phyloP scores from a whole-genome alignment of 73 alveolate genomes.

The Paramecium bursaria region DNA sequence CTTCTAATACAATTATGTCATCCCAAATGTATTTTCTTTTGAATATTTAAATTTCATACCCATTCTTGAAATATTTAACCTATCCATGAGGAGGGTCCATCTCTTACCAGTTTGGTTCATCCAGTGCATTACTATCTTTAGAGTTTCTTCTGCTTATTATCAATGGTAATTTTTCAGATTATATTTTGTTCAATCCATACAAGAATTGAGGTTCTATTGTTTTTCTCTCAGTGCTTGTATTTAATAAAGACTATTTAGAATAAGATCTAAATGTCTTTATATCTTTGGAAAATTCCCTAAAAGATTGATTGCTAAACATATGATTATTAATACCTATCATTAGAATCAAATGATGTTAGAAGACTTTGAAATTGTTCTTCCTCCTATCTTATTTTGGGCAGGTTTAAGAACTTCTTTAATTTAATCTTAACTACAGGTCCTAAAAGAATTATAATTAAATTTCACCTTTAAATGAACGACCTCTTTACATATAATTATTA shows the following conservation, averaged over 20 bases:
- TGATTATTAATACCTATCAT: not conserved
- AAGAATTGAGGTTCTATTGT: not conserved
- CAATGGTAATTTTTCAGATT: constrained; percentile 14
- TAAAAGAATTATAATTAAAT: too few species aligned
- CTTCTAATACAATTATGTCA: constrained; percentile 29
- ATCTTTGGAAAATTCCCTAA: not conserved
- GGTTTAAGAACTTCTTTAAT: not conserved
- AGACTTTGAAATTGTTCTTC: constrained; percentile 9
- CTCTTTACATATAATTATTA: too few species aligned
- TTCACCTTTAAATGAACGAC: too few species aligned
- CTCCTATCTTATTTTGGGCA: constrained; percentile 38
- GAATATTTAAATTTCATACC: not conserved
- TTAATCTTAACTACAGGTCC: constrained; percentile 38
- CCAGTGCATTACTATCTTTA: not conserved
- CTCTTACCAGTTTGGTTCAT: not conserved
- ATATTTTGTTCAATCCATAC: constrained; percentile 33
- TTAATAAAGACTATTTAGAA: not conserved
- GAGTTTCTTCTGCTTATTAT: not conserved
- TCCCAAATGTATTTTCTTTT: constrained; percentile 15
- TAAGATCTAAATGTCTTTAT: not conserved
- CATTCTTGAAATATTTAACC: constrained; percentile 1
- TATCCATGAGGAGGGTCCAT: constrained; percentile 1
- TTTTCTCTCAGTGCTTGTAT: constrained; percentile 1
- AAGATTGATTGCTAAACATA: not conserved
- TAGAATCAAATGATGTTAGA: constrained; percentile 25